Evolutionary conservation across 495 filamentous ascomycete genomes (phyloP).

Genomic region (Hypoxylon lenormandii): DNA sequence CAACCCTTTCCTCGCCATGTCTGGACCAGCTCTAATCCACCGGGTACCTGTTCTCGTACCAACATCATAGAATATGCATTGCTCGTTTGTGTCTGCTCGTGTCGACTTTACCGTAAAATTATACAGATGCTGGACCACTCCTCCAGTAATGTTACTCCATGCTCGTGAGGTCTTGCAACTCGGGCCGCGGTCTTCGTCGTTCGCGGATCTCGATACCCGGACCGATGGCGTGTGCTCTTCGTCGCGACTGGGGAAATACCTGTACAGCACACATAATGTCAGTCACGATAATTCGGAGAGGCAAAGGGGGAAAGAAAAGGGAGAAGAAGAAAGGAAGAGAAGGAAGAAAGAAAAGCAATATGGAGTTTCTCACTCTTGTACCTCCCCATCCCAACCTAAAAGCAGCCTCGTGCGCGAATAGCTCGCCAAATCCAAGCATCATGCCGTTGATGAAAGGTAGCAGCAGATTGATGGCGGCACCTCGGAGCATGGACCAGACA

Average conservation of each 20-base stretch:
- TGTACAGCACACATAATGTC: constrained; percentile 32
- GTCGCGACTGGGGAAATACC: constrained; percentile 63
- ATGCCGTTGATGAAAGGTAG: constrained; percentile 97
- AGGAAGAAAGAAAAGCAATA: too few species aligned
- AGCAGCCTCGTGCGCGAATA: constrained; percentile 94
- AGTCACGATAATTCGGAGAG: neutral
- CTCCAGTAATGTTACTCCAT: constrained; percentile 57
- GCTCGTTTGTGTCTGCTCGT: constrained; percentile 3
- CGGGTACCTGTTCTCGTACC: neutral
- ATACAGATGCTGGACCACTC: constrained; percentile 14
- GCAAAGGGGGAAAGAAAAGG: too few species aligned
- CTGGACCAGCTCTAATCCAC: constrained; percentile 4
- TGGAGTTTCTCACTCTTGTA: constrained; percentile 74
- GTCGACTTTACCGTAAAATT: constrained; percentile 15
- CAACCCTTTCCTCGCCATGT: constrained; percentile 10
- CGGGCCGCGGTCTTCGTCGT: constrained; percentile 51
- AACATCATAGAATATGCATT: constrained; percentile 2
- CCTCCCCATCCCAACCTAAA: constrained; percentile 91
- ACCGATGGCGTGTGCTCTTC: constrained; percentile 61
- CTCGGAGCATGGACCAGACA: constrained; percentile 82
- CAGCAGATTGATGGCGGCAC: constrained; percentile 92
- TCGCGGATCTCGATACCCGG: constrained; percentile 66
- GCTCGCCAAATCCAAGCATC: constrained; percentile 97
- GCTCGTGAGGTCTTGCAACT: constrained; percentile 61
- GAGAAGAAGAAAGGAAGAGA: too few species aligned